Base-by-base conservation (phyloP, 1,284 basidiomycete genomes). In the Phlebopus sp. region DNA sequence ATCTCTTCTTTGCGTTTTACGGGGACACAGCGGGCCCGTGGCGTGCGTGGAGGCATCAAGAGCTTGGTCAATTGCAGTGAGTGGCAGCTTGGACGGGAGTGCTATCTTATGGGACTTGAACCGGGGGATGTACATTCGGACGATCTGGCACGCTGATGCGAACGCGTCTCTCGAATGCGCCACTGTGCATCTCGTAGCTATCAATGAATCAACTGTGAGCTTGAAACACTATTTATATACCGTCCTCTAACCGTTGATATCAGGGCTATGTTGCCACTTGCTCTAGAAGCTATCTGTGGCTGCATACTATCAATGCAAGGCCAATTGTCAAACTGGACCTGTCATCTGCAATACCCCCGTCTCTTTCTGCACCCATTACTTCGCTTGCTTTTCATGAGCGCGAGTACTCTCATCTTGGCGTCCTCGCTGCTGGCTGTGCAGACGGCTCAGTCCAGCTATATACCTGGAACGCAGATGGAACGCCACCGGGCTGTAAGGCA, bases 91-190 rank as follows among this genome's bases (percentile, higher is more conserved):
- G 51, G 92, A 97, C 57, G 87, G 90, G 1, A 90, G 84, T 50
- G 92, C 87, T 0, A 86, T 87, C 13, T 58, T 97, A 6, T 98
- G 95, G 95, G 95, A 97, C 63, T 75, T 92, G 46, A 97, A 97
- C 60, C 76, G 85, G 34, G 82, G 87, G 13, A 70, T 81, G 1
- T 93, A 93, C 55, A 80, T 87, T 11, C 72, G 85, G 45, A 86
- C 86, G 0, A 83, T 92, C 30, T 81, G 81, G 77, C 86, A 92
- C 47, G 78, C 75, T 9, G 71, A 76, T 21, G 64, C 55, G n/a
- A 49, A 50, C 10, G 19, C 13, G 31, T n/a, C 49, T 35, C 66
- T 68, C 5, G 70, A 74, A 32, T 51, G 66, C 2, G 62, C 72
- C 17, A 73, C 79, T 0, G 82, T 97, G 3, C 77, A 81, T 52